Evolutionary conservation across 2,329 filamentous ascomycete species (phyloP).

Genomic region (Calycina herbarum): DNA sequence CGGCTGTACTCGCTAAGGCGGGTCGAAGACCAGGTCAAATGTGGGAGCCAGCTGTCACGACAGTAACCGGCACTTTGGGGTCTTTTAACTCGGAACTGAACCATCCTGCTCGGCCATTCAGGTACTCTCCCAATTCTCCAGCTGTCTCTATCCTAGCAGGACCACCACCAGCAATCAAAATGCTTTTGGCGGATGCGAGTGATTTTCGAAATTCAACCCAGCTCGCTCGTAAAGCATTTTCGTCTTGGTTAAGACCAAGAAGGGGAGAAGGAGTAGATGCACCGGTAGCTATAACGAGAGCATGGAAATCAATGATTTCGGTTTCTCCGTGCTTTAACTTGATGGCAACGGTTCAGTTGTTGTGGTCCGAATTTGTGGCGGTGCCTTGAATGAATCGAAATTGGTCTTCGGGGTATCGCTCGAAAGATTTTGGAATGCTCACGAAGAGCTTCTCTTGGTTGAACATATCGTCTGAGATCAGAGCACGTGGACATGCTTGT

Average conservation of each 20-base stretch:
- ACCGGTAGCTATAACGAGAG: conserved; percentile 52
- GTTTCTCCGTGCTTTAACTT: conserved; percentile 13
- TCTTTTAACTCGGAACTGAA: conserved; percentile 37
- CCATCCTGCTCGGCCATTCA: conserved; percentile 48
- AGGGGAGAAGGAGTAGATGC: conserved; percentile 47
- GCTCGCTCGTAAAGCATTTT: conserved; percentile 35
- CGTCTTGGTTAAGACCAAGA: conserved; percentile 42
- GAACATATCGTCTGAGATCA: conserved; percentile 48
- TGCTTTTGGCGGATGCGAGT: conserved; percentile 42
- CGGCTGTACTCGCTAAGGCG: conserved; percentile 43
- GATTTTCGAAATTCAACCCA: conserved; percentile 44
- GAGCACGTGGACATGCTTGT: conserved; percentile 46
- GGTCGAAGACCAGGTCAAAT: conserved; percentile 45
- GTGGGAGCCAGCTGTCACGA: conserved; percentile 42
- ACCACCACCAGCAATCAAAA: conserved; percentile 48
- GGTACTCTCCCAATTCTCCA: conserved; percentile 51
- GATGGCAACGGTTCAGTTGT: conserved; percentile 38
- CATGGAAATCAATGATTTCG: conserved; percentile 41
- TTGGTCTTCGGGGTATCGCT: conserved; percentile 39
- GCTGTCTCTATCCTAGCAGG: conserved; percentile 48
- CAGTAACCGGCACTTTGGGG: conserved; percentile 46
- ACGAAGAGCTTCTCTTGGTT: conserved; percentile 47
- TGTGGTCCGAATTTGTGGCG: conserved; percentile 41
- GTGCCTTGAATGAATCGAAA: conserved; percentile 47
- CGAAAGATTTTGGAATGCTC: conserved; percentile 41